Base-by-base conservation (phyloP, 1,284 basidiomycete species). In the Cryptococcus deneoformans region DNA sequence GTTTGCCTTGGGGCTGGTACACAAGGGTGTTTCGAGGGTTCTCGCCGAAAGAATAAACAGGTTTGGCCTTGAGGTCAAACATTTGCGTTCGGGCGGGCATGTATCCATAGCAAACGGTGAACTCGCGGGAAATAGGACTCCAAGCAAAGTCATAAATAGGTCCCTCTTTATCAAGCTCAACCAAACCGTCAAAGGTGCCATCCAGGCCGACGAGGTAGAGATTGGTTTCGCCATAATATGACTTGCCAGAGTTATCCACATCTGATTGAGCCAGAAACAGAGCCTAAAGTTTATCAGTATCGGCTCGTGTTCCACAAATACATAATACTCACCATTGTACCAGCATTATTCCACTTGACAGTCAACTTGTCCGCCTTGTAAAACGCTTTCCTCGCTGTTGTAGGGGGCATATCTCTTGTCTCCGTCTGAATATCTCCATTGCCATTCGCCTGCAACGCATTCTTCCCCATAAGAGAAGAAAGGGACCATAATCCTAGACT, bases 121-220 rank as follows among this genome's bases (percentile, higher is more conserved):
- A 99, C 77, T 99, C 95, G 74, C 94, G 91, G 54, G 90, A 92
- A 69, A 92, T 96, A n/a, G 95, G 93, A 68, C 87, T 94, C 95
- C 95, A 99, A 16, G 86, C 82, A 69, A 96, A 96, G 75, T 98
- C 95, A 71, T 97, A 93, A 64, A 99, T 92, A 1, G 93, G 93
- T 1, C 96, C 96, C 64, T 98, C 94, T 80, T 96, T 97, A 80
- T 98, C 94, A 43, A 98, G 82, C 4, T 87, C 85, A 39, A 99
- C 89, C 34, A 92, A 84, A 74, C 91, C 93, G 75, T 98, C 94
- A 67, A 94, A 98, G 66, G 90, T 89, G 40, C 95, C 94, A n/a
- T 90, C 87, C n/a, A 92, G 87, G 61, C 87, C 91, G 65, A 98
- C 85, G 49, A 98, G 84, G 78, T 96, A 98, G 67, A 99, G 81